These are phyloP conservation scores for Daldinia sp. DNA, from an alignment of 2,329 filamentous ascomycete species.

Conservation along the genomic window DNA sequence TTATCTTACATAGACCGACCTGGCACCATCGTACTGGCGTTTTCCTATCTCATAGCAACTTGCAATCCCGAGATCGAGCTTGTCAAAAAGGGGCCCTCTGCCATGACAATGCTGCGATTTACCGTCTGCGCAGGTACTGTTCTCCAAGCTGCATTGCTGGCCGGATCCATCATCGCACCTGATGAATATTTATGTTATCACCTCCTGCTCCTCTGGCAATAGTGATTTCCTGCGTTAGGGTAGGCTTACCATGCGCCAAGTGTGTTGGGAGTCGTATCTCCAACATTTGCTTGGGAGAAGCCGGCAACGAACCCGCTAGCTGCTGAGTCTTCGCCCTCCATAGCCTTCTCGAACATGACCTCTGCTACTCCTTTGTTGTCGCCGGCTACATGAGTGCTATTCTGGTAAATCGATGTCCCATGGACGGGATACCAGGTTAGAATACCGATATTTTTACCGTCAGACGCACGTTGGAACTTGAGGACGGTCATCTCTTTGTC, in stretches of 20 bases:
- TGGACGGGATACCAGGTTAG: conserved; percentile 93
- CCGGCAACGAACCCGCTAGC: conserved; percentile 82
- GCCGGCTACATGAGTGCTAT: conserved; percentile 88
- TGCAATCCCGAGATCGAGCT: conserved; percentile 76
- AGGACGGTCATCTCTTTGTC: conserved; percentile 86
- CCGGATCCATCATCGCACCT: conserved; percentile 83
- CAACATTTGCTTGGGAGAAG: conserved; percentile 91
- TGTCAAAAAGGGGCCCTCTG: conserved; percentile 74
- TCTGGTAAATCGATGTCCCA: conserved; percentile 88
- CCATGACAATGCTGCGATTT: conserved; percentile 76
- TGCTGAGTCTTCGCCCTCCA: conserved; percentile 64
- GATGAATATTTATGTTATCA: conserved; percentile 17
- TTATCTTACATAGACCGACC: conserved; percentile 56
- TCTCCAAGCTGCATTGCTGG: conserved; percentile 75
- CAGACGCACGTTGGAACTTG: conserved; percentile 76
- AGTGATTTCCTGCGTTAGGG: background rate
- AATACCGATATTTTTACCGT: conserved; percentile 81
- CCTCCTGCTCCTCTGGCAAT: background rate
- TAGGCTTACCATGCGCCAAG: conserved; percentile 73
- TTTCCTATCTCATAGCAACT: conserved; percentile 82
- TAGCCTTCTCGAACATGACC: conserved; percentile 81
- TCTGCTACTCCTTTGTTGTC: conserved; percentile 96
- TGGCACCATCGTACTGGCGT: conserved; percentile 73
- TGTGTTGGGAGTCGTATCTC: conserved; percentile 88
- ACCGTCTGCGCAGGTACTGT: conserved; percentile 81